Conservation (phyloP, 2,329 filamentous ascomycete genomes). For the Diaporthe helianthi region DNA sequence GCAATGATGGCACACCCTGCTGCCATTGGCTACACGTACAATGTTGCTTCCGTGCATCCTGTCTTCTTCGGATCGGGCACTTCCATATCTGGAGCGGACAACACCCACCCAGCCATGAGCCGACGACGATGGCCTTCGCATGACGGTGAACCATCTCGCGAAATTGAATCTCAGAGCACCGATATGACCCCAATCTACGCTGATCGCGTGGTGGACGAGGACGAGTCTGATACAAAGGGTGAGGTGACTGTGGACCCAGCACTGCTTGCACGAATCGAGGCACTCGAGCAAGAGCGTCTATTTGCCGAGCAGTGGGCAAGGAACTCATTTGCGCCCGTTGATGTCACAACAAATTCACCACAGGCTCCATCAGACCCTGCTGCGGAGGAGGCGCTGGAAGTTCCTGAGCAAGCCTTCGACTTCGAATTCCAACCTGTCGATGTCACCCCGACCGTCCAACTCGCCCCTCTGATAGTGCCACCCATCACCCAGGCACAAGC, state of each 20-base stretch:
- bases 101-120: constrained; percentile 39
- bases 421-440: constrained; percentile 15
- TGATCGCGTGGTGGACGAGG: neutral
- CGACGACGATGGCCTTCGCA: neutral
- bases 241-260: constrained; percentile 21
- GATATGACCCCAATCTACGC: neutral
- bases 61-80: constrained; percentile 43
- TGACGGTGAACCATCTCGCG: neutral
- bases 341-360: neutral
- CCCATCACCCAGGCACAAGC: neutral
- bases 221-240: neutral
- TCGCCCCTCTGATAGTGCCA: neutral
- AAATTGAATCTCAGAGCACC: neutral
- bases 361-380: neutral
- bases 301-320: constrained; percentile 39
- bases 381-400: neutral
- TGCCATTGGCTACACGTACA: constrained; percentile 42
- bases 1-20: constrained; percentile 42
- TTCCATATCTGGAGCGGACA: neutral
- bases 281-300: constrained; percentile 43
- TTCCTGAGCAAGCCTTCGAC: constrained; percentile 20
- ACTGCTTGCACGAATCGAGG: constrained; percentile 43
- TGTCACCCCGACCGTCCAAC: neutral
- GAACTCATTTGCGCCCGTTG: constrained; percentile 17
- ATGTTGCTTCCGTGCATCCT: constrained; percentile 42